These are phyloP conservation scores for Aureobasidium zeae DNA, from an alignment of 2,329 filamentous ascomycete genomes.

Conservation along the genomic window DNA sequence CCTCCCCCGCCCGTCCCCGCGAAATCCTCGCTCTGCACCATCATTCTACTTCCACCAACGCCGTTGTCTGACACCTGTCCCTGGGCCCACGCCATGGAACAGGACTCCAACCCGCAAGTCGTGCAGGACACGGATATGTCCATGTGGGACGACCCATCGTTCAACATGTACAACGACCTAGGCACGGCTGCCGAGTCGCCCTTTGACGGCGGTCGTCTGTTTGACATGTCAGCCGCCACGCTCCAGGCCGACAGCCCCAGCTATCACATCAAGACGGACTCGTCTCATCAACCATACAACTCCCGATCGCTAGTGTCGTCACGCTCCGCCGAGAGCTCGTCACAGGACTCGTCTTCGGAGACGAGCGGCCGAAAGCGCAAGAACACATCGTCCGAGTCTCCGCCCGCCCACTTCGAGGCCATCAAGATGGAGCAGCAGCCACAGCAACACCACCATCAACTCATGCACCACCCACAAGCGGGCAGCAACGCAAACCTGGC, in stretches of 20 bases:
- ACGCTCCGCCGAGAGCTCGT: constrained; percentile 32
- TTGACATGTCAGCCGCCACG: constrained; percentile 23
- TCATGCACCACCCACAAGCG: constrained; percentile 1
- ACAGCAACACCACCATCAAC: not conserved
- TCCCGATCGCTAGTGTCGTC: constrained; percentile 20
- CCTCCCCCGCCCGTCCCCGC: constrained; percentile 12
- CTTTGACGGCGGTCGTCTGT: constrained; percentile 23
- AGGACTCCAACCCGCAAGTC: constrained; percentile 17
- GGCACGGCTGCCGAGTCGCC: constrained; percentile 22
- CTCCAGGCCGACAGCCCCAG: constrained; percentile 22
- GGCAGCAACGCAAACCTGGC: constrained; percentile 16
- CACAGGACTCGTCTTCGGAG: constrained; percentile 35
- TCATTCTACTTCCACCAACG: too few species aligned
- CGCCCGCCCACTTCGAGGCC: constrained; percentile 21
- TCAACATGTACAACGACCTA: constrained; percentile 21
- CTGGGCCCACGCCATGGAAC: constrained; percentile 12
- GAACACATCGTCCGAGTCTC: constrained; percentile 32
- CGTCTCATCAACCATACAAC: constrained; percentile 17
- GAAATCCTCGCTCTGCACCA: constrained; percentile 7
- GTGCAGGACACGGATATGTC: constrained; percentile 20
- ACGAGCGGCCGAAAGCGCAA: constrained; percentile 33
- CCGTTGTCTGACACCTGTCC: not conserved
- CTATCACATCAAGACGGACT: constrained; percentile 23
- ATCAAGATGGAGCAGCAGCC: constrained; percentile 8
- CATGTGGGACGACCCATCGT: constrained; percentile 25